Conservation (phyloP, 2,329 filamentous ascomycete species). For the Penicillium aurantiogriseum region DNA sequence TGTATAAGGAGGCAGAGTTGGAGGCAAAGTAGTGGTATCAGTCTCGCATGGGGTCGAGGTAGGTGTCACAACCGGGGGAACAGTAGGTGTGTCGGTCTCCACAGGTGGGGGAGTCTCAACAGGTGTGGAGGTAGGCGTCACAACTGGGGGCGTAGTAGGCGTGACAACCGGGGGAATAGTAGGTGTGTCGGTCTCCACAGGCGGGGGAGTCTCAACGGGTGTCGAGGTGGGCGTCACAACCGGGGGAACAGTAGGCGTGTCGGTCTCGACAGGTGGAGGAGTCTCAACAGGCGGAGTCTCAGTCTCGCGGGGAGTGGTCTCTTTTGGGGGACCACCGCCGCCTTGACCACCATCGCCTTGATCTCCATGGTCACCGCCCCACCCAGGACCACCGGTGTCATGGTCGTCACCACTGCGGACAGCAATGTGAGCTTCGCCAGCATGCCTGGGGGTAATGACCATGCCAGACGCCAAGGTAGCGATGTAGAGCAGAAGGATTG, state of each 20-base stretch:
- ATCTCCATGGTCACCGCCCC: slow-evolving; percentile 6
- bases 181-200: slow-evolving; percentile 1
- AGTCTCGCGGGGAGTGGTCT: slow-evolving; percentile 5
- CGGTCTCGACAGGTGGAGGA: neutral
- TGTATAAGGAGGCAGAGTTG: neutral
- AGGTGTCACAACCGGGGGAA: neutral
- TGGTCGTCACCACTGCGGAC: slow-evolving; percentile 12
- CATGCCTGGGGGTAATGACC: slow-evolving; percentile 16
- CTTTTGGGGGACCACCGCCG: neutral
- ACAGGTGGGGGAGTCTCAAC: neutral
- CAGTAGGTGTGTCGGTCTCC: slow-evolving; percentile 4
- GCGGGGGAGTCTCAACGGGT: neutral
- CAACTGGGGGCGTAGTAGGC: neutral
- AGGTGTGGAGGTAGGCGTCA: neutral
- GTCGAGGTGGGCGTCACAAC: neutral
- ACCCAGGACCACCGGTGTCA: slow-evolving; percentile 1
- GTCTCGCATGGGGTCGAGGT: slow-evolving; percentile 1
- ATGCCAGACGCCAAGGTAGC: slow-evolving; percentile 19
- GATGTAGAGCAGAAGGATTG: slow-evolving; percentile 20
- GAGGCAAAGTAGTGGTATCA: neutral
- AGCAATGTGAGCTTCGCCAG: slow-evolving; percentile 12
- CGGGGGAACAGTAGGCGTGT: neutral
- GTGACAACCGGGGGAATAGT: neutral
- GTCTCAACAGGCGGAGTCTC: neutral
- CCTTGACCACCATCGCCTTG: slow-evolving; percentile 2